phyloP scores from a whole-genome alignment of 345 rosid genomes.

The Excoecaria cochinchinensis region DNA sequence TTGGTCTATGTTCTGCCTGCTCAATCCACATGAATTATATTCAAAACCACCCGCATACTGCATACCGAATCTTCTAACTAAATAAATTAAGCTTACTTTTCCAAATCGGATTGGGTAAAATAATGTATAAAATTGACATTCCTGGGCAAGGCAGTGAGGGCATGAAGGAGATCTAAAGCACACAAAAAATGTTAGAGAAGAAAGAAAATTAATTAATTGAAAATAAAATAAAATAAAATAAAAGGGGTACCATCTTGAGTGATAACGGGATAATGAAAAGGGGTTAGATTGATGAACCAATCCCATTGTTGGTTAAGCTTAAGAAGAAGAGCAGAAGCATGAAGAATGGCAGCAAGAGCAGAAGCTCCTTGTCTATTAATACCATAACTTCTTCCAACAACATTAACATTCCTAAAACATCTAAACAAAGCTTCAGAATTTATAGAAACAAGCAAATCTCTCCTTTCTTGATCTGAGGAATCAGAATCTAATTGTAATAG shows the following conservation, averaged over 20 bases:
- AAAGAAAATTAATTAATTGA: no score
- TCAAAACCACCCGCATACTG: not conserved
- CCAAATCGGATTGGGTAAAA: constrained; percentile 19
- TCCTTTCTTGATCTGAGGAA: constrained; percentile 25
- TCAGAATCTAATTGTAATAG: constrained; percentile 35
- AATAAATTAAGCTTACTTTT: constrained; percentile 24
- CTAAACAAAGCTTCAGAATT: constrained; percentile 23
- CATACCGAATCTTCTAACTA: no score
- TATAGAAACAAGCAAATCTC: constrained; percentile 14
- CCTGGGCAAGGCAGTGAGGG: constrained; percentile 36
- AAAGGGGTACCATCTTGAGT: constrained; percentile 36
- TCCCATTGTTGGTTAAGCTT: constrained; percentile 33
- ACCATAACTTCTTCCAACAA: constrained; percentile 34
- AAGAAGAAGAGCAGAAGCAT: constrained; percentile 43
- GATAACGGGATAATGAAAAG: constrained; percentile 36
- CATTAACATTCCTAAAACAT: constrained; percentile 37
- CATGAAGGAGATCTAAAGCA: constrained; percentile 39
- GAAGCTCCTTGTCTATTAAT: constrained; percentile 35
- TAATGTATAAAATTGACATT: constrained; percentile 37
- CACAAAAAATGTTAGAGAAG: not conserved
- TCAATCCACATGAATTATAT: constrained; percentile 2
- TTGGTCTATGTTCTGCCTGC: constrained; percentile 26
- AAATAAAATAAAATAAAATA: not conserved
- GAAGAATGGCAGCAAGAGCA: constrained; percentile 35
- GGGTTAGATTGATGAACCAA: constrained; percentile 42